Percentiles rank a stretch among this genome's conserved stretches.
Conservation (phyloP, 1,284 basidiomycete genomes). For the Trichosporon faecale region DNA sequence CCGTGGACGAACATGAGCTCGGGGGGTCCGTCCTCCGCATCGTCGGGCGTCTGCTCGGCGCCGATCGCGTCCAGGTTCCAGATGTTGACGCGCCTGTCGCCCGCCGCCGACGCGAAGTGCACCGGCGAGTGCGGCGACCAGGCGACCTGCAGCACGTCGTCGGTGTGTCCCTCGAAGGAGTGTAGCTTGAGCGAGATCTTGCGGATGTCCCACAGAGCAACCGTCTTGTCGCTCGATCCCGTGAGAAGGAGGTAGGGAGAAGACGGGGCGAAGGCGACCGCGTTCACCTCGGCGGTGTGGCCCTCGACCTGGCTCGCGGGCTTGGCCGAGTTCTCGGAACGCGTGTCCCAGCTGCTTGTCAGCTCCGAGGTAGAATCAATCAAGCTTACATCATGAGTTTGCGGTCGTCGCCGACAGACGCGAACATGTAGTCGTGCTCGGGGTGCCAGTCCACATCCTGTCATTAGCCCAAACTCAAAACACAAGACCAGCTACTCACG, state of each 20-base stretch:
- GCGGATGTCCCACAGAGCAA: slow-evolving; percentile 84
- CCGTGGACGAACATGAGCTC: slow-evolving; percentile 91
- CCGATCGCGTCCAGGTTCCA: slow-evolving; percentile 96
- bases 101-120: slow-evolving; percentile 86
- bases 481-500: slow-evolving; percentile 55
- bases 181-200: slow-evolving; percentile 78
- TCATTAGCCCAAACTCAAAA: slow-evolving; percentile 21
- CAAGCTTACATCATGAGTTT: slow-evolving; percentile 78
- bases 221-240: slow-evolving; percentile 92
- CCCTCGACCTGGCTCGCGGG: slow-evolving; percentile 75
- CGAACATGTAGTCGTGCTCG: slow-evolving; percentile 78
- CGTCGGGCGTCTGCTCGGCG: slow-evolving; percentile 93
- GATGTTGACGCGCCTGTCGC: slow-evolving; percentile 87
- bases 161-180: slow-evolving; percentile 86
- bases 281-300: slow-evolving; percentile 85
- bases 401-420: slow-evolving; percentile 95
- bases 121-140: slow-evolving; percentile 94
- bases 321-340: slow-evolving; percentile 61
- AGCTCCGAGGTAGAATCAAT: not conserved
- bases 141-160: slow-evolving; percentile 88
- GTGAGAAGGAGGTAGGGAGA: slow-evolving; percentile 83
- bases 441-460: slow-evolving; percentile 97
- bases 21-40: slow-evolving; percentile 93
- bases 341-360: slow-evolving; percentile 80
- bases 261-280: slow-evolving; percentile 84